A percentile compares a stretch with the other conserved stretches of the same genome.
phyloP scores from a whole-genome alignment of 176 grass and related monocot genomes.

The Leersia perrieri region DNA sequence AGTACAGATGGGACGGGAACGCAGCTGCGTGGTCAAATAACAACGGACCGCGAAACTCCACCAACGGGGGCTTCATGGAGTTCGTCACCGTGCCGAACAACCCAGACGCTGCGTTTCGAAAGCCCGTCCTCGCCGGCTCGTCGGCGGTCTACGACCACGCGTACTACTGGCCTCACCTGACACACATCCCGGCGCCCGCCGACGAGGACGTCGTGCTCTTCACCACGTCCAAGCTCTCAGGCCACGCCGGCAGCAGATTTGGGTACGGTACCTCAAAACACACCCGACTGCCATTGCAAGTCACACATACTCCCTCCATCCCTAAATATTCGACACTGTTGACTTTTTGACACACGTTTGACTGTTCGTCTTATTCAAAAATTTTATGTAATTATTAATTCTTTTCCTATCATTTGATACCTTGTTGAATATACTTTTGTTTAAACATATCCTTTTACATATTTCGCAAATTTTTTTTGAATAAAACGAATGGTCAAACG shows the following conservation, averaged over 20 bases:
- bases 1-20: conserved; percentile 51
- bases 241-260: conserved; percentile 74
- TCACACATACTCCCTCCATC: no score
- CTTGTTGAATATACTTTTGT: no score
- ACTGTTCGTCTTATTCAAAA: no score
- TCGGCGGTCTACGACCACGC: conserved; percentile 64
- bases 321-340: no score
- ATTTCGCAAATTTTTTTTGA: no score
- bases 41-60: conserved; percentile 31
- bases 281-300: not conserved
- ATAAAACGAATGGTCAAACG: no score
- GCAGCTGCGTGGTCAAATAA: conserved; percentile 50
- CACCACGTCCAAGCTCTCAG: conserved; percentile 62
- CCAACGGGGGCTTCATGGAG: conserved; percentile 52
- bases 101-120: conserved; percentile 42
- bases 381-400: no score
- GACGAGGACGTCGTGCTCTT: conserved; percentile 78
- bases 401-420: no score
- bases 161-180: conserved; percentile 79
- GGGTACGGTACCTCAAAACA: conserved; percentile 31
- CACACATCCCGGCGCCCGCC: conserved; percentile 50
- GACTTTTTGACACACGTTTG: no score
- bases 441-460: no score
- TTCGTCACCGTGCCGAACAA: conserved; percentile 82
- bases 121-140: conserved; percentile 42